Evolutionary conservation across 345 rosid species (phyloP).

Genomic region (Adansonia digitata): DNA sequence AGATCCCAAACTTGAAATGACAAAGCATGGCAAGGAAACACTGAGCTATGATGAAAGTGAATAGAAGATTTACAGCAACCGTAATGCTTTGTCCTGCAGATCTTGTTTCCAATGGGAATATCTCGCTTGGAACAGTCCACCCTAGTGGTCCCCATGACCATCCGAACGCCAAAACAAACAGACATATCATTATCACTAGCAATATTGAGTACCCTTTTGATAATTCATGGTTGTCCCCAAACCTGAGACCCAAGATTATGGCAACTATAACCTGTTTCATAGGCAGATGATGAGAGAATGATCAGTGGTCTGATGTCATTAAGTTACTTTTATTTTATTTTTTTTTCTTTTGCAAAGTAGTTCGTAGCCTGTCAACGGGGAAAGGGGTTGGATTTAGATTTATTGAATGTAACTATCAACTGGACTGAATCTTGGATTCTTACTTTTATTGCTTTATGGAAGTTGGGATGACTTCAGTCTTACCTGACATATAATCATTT

Average conservation of each 20-base stretch:
- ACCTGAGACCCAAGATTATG: conserved; percentile 67
- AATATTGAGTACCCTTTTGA: conserved; percentile 59
- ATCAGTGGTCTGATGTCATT: background rate
- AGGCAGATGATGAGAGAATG: background rate
- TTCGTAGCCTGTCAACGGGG: no score
- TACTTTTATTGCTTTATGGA: no score
- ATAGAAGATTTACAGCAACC: conserved; percentile 81
- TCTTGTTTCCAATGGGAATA: conserved; percentile 79
- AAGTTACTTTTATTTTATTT: no score
- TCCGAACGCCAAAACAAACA: conserved; percentile 87
- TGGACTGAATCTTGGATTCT: no score
- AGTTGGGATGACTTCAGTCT: background rate
- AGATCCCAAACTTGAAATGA: conserved; percentile 71
- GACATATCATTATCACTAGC: conserved; percentile 71
- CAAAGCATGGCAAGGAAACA: conserved; percentile 73
- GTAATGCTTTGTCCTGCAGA: conserved; percentile 94
- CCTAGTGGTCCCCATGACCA: conserved; percentile 99
- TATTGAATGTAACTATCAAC: no score
- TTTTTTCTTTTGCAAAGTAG: no score
- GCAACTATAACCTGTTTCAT: conserved; percentile 57
- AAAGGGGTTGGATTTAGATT: no score
- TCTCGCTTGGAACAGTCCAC: conserved; percentile 92
- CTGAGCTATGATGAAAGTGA: conserved; percentile 84
- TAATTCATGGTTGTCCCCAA: conserved; percentile 59
- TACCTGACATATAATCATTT: conserved; percentile 83